Evolutionary conservation across 73 alveolate species (phyloP), one percentile per base, ranked within the genome.

Genomic region (Uronychia setigera): DNA sequence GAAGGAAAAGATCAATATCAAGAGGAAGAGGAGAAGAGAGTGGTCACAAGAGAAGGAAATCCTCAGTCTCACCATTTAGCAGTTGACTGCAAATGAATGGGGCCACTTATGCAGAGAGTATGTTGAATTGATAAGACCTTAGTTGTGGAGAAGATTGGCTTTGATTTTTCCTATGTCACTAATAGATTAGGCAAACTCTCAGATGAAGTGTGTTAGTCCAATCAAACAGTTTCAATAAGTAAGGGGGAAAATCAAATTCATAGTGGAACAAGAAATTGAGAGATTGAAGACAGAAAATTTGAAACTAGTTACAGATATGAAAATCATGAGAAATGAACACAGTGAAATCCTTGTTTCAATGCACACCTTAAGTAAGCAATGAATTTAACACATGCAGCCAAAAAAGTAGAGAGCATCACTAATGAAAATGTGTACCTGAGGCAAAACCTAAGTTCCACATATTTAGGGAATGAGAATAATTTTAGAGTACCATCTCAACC

Each of bases 271-370:
- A 9, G 59, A 83, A 67, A n/a, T 83, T 0, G 86, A 88, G 9
- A 83, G 19, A 29, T 35, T 88, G 14, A 83, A 89, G 78, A 89
- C 92, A 1, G 95, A 89, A 34, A 89, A 89, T 75, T 25, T 84
- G 1, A 89, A 89, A 35, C 46, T 89, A 35, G 27, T 34, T 0
- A 80, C 90, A 25, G 95, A 89, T 79, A 80, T 89, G 79, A 89
- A 84, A 59, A 34, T 89, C 29, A 84, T 89, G 60, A 30, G 88
- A 32, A 67, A 32, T 14, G 95, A 89, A 59, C 88, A 89, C 58
- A 11, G 57, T 5, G 95, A 89, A 59, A 0, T 89, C 1, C n/a
- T 84, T n/a, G 77, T 81, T 29, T 34, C 82, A n/a, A 57, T 89
- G 30, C 27, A 30, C 75, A 60, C 32, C n/a, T 59, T 89, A 14